Percentiles rank a stretch among this genome's conserved stretches.
Conservation (phyloP, 2,329 filamentous ascomycete genomes). For the Diaporthe batatas region DNA sequence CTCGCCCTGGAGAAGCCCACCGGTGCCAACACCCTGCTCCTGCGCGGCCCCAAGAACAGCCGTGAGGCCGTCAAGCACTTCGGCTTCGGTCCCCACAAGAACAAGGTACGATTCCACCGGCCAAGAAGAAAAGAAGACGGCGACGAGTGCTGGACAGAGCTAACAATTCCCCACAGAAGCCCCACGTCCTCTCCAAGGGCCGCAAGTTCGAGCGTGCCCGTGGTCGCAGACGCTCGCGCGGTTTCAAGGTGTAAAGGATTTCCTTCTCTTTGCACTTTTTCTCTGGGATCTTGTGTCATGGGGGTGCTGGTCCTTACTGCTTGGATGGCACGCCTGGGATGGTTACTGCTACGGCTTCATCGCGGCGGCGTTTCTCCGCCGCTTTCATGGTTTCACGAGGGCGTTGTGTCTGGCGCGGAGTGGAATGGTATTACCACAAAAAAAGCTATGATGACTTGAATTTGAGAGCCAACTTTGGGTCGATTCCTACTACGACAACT, state of each 20-base stretch:
- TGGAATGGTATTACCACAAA: conserved; percentile 43
- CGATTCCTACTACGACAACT: conserved; percentile 25
- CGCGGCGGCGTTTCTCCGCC: conserved; percentile 23
- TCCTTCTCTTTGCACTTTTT: conserved; percentile 38
- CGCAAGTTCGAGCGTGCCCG: conserved; percentile 99
- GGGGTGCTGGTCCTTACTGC: conserved; percentile 39
- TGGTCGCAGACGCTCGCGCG: conserved; percentile 97
- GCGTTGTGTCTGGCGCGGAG: conserved; percentile 53
- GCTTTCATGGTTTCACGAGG: conserved; percentile 47
- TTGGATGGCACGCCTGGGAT: conserved; percentile 37
- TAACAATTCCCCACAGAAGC: conserved; percentile 76
- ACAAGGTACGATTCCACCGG: conserved; percentile 79
- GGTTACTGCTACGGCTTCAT: conserved; percentile 32
- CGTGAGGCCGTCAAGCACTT: conserved; percentile 99
- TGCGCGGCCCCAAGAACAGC: conserved; percentile 98
- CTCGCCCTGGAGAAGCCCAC: conserved; percentile 95
- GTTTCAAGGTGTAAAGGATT: conserved; percentile 97
- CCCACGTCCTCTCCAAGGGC: conserved; percentile 97
- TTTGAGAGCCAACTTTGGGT: conserved; percentile 40
- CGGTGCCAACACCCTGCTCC: conserved; percentile 95
- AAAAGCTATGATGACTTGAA: conserved; percentile 46
- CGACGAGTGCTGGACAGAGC: conserved; percentile 36
- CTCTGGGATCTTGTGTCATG: conserved; percentile 28
- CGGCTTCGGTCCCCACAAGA: conserved; percentile 95
- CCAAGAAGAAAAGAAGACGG: background rate